phyloP scores from a whole-genome alignment of 495 filamentous ascomycete genomes.

The Monascus purpureus region DNA sequence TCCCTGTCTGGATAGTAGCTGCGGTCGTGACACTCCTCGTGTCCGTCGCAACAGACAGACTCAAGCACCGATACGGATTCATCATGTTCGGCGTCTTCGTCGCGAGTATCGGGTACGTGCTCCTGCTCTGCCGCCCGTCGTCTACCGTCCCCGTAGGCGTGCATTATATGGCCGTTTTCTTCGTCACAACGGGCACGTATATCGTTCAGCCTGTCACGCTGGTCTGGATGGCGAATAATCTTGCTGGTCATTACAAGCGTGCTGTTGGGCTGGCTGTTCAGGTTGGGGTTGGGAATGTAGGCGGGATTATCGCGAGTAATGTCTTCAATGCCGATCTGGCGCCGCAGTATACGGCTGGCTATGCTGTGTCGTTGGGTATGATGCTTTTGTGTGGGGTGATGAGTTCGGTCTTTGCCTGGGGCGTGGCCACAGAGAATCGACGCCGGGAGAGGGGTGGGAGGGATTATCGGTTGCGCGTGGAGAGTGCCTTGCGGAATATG shows the following conservation, averaged over 20 bases:
- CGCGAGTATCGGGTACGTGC: slow-evolving; percentile 24
- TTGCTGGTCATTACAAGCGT: slow-evolving; percentile 39
- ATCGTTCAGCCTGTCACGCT: slow-evolving; percentile 21
- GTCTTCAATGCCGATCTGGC: slow-evolving; percentile 27
- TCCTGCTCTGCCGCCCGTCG: slow-evolving; percentile 19
- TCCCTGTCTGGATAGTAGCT: slow-evolving; percentile 27
- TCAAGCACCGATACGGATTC: slow-evolving; percentile 25
- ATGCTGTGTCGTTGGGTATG: slow-evolving; percentile 25
- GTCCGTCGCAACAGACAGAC: slow-evolving; percentile 23
- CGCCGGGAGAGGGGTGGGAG: slow-evolving; percentile 33
- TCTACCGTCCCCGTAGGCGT: slow-evolving; percentile 8
- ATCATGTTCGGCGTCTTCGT: slow-evolving; percentile 22
- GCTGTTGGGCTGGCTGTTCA: slow-evolving; percentile 28
- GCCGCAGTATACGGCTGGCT: slow-evolving; percentile 32
- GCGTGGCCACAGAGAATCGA: slow-evolving; percentile 32
- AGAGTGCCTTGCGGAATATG: slow-evolving; percentile 29
- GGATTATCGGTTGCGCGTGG: slow-evolving; percentile 22
- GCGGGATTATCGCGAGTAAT: slow-evolving; percentile 32
- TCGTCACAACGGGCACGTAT: slow-evolving; percentile 24
- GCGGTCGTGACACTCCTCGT: slow-evolving; percentile 22
- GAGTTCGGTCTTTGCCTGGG: slow-evolving; percentile 21
- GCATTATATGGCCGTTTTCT: slow-evolving; percentile 30
- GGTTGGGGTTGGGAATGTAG: slow-evolving; percentile 30
- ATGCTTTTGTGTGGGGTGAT: slow-evolving; percentile 24
- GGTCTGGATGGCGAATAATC: slow-evolving; percentile 32